These are phyloP conservation scores for Angophora floribunda DNA, from an alignment of 345 rosid species.

Conservation along the genomic window DNA sequence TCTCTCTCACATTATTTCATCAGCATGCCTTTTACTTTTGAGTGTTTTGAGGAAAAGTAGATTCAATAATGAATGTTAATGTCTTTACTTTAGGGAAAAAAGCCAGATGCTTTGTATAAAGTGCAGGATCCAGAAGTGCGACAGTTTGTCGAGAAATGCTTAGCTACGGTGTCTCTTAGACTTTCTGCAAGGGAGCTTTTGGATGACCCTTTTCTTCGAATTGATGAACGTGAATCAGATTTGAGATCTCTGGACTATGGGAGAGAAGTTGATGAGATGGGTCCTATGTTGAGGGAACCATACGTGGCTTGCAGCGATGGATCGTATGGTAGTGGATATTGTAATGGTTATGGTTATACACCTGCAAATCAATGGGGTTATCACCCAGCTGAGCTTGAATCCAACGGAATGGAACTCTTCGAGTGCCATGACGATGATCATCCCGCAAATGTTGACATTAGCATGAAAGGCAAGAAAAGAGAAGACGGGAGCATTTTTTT, in stretches of 20 bases:
- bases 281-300: constrained; percentile 48
- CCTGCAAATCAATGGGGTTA: constrained; percentile 42
- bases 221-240: constrained; percentile 49
- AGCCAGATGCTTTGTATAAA: constrained; percentile 77
- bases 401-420: constrained; percentile 59
- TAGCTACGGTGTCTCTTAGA: constrained; percentile 72
- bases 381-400: constrained; percentile 39
- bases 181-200: constrained; percentile 84
- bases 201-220: constrained; percentile 67
- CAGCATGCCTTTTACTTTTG: background rate
- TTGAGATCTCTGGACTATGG: constrained; percentile 33
- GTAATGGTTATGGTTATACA: constrained; percentile 22
- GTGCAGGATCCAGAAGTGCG: constrained; percentile 77
- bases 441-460: constrained; percentile 45
- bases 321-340: constrained; percentile 26
- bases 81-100: constrained; percentile 59
- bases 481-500: constrained; percentile 58
- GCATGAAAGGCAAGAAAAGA: constrained; percentile 70
- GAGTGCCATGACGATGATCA: constrained; percentile 60
- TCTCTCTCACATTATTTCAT: constrained; percentile 4
- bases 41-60: background rate
- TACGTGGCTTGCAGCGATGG: constrained; percentile 18
- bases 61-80: background rate
- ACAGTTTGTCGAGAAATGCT: constrained; percentile 79
- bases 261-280: constrained; percentile 24